phyloP scores from a whole-genome alignment of 2,329 filamentous ascomycete species.

The Tympanopsis confertula region DNA sequence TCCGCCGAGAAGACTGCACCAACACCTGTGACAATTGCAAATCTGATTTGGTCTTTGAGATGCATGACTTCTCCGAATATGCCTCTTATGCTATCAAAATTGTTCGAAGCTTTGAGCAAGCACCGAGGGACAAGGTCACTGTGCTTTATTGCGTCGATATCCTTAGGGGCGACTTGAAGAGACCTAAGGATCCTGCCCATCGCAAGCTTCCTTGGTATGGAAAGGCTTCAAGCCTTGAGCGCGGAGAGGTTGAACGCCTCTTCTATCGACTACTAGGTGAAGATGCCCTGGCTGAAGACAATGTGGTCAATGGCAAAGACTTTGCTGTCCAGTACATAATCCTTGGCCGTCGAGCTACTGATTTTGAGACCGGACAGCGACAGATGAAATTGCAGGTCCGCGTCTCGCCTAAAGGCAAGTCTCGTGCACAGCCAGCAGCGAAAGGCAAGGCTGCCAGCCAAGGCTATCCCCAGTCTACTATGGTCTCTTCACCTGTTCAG shows the following conservation, averaged over 20 bases:
- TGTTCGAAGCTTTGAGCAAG: slow-evolving; percentile 30
- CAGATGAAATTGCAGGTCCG: slow-evolving; percentile 18
- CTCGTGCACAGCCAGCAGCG: slow-evolving; percentile 8
- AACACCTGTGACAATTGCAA: slow-evolving; percentile 81
- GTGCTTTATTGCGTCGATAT: slow-evolving; percentile 75
- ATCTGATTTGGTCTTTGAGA: slow-evolving; percentile 58
- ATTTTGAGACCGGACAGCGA: slow-evolving; percentile 15
- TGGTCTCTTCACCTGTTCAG: slow-evolving; percentile 42
- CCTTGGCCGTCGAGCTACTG: neutral
- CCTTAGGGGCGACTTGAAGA: slow-evolving; percentile 55
- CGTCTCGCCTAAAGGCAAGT: slow-evolving; percentile 19
- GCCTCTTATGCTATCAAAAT: slow-evolving; percentile 62
- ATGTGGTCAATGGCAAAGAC: slow-evolving; percentile 43
- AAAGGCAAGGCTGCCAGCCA: slow-evolving; percentile 6
- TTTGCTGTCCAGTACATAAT: slow-evolving; percentile 68
- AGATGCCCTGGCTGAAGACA: slow-evolving; percentile 58
- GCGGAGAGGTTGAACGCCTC: slow-evolving; percentile 72
- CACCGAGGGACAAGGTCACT: slow-evolving; percentile 52
- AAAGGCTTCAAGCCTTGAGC: slow-evolving; percentile 55
- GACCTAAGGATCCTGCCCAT: slow-evolving; percentile 40
- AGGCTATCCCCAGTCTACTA: slow-evolving; percentile 26
- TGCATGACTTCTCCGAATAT: slow-evolving; percentile 65
- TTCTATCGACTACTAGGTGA: slow-evolving; percentile 67
- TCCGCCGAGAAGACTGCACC: slow-evolving; percentile 60
- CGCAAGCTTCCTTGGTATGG: slow-evolving; percentile 52